Base-by-base conservation (phyloP, 257 asterid genomes). In the Paulownia fortunei region DNA sequence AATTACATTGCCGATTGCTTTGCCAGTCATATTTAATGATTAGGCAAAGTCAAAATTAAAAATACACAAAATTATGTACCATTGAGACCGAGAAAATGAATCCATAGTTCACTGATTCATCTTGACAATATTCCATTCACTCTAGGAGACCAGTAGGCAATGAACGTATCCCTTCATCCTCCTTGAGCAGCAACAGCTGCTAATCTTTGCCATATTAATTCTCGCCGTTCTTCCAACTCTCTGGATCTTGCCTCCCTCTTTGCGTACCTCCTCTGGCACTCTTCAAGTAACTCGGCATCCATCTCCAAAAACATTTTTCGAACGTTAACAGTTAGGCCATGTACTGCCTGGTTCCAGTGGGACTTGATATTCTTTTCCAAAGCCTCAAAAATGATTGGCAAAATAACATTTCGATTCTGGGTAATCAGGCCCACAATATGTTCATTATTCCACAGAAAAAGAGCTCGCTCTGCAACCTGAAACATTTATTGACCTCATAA, bases 401-500 rank as follows among this genome's bases (percentile, higher is more conserved):
- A 79, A 12, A 90, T 81, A 11, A 89, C 89, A 26, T 73, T 84
- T 47, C 92, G 84, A 26, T 92, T 92, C 78, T 88, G 92, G 63
- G 95, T 83, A n/a, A 90, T 92, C 82, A 94, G 86, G 66, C 84
- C 76, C 69, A 88, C 88, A 2, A 89, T 78, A 49, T 89, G 97
- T 49, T 87, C 96, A 21, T 88, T 94, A 55, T 92, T 91, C 97
- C 98, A 93, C 82, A 93, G 79, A 63, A 89, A 81, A 46, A 89
- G 87, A 37, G 98, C 92, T 69, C 97, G 89, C 54, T 92, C 97
- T 1, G 98, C 94, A 51, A 94, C 97, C 98, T 94, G 90, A 78
- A 85, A 76, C 49, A 65, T 41, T 41, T 26, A 79, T 58, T 56
- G 51, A 72, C 70, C 41, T 71, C 60, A 46, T 76, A 64, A 68